Conservation (phyloP, 2,329 filamentous ascomycete species). For the Lasiodiplodia sp. region DNA sequence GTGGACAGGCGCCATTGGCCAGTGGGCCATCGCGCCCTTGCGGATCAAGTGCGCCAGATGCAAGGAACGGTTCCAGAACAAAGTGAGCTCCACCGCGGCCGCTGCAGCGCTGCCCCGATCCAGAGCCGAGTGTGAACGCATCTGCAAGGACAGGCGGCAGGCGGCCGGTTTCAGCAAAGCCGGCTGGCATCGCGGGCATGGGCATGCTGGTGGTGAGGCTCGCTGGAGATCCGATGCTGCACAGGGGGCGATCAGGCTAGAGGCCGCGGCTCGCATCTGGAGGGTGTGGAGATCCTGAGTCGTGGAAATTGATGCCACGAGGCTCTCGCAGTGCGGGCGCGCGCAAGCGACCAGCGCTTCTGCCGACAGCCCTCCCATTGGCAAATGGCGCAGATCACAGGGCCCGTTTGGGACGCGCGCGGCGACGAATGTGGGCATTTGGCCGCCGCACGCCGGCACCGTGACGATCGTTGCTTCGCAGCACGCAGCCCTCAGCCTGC, state of each 20-base stretch:
- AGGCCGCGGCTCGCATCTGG: constrained; percentile 25
- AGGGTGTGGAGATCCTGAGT: constrained; percentile 26
- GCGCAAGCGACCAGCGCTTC: constrained; percentile 6
- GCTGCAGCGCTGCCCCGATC: constrained; percentile 23
- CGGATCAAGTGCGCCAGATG: constrained; percentile 25
- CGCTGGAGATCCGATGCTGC: constrained; percentile 25
- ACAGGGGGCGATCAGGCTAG: constrained; percentile 24
- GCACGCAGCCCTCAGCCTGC: background rate
- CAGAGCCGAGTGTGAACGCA: constrained; percentile 15
- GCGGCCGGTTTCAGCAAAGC: constrained; percentile 18
- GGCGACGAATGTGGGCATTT: background rate
- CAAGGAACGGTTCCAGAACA: constrained; percentile 31
- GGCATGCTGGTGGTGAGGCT: constrained; percentile 2
- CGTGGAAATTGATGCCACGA: constrained; percentile 30
- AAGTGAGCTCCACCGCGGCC: constrained; percentile 2
- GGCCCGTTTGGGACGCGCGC: background rate
- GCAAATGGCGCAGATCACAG: constrained; percentile 28
- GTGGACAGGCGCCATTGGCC: constrained; percentile 13
- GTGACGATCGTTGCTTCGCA: constrained; percentile 23
- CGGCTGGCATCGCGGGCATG: constrained; percentile 5
- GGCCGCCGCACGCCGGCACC: background rate
- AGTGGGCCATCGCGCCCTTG: constrained; percentile 24
- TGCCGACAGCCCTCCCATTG: constrained; percentile 6
- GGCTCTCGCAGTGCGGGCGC: constrained; percentile 7
- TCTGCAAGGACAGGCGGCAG: constrained; percentile 24